Evolutionary conservation across 2,329 filamentous ascomycete genomes (phyloP), one percentile per base, ranked within the genome.

Genomic region (Drechslera avenae): DNA sequence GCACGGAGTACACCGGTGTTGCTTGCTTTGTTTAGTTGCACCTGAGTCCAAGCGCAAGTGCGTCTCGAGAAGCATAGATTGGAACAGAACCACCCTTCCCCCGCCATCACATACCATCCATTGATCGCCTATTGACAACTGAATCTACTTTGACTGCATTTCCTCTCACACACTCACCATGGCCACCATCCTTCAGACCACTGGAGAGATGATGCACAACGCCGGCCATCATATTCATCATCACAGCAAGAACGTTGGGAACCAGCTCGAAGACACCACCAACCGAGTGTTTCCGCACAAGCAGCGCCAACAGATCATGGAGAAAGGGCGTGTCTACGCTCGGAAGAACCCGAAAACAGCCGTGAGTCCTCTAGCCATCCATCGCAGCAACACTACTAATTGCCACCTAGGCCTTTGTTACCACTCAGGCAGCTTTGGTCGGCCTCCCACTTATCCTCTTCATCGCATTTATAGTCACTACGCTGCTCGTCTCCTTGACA

Each of bases 401-500:
- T 8, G n/a, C 12, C 13, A 8, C 12, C 2, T 57, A 90, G 88
- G 83, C 85, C 51, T 90, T 94, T 70, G 68, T 91, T 50, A 73
- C 83, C 37, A 77, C 81, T 23, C 89, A 92, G 69, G 63, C 86
- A 50, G 70, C 85, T 51, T 79, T 91, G 55, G 85, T 85, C 12
- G 81, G 85, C 50, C 72, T 89, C 12, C 90, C 90, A 1, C 63
- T 92, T 51, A 72, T 86, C 33, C 75, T 91, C 56, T 93, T 94
- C 76, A 57, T 81, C 48, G 76, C 82, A 60, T 91, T 92, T 77
- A 78, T 81, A 47, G 60, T 86, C 33, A 84, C 83, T 32, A 82
- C 86, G 52, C 73, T 86, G 56, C 71, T 86, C 55, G 81, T 90
- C 68, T 82, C 86, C 13, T 67, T 89, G 33, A 74, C 85, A 34